Evolutionary conservation across 768 basidiomycete genomes (phyloP).

Genomic region (Boletus subparvulus): DNA sequence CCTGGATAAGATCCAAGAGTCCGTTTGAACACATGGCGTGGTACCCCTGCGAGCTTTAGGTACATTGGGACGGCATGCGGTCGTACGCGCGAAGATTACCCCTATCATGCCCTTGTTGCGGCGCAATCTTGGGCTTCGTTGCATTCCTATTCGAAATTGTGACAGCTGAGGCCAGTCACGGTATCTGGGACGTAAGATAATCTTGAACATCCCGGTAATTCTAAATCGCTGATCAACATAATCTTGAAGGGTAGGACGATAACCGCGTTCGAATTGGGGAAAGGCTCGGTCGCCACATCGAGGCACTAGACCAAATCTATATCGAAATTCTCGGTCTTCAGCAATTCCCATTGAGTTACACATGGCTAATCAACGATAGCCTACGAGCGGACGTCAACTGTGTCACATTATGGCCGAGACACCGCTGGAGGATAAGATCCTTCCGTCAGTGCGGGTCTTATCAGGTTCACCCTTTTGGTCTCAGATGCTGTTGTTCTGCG

Average conservation of each 20-base stretch:
- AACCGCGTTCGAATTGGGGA: neutral
- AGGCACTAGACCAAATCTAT: neutral
- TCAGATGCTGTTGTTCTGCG: neutral
- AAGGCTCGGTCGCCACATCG: neutral
- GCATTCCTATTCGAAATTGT: neutral
- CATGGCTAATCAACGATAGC: too few relatives aligned
- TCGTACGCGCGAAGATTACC: neutral
- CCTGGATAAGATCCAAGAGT: neutral
- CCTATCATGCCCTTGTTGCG: neutral
- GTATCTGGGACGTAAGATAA: neutral
- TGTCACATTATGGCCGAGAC: neutral
- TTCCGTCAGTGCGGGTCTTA: constrained; percentile 12
- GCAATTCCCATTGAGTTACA: neutral
- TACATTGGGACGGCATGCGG: neutral
- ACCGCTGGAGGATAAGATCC: constrained; percentile 14
- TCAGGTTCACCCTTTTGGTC: neutral
- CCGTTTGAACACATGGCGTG: neutral
- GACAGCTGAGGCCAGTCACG: neutral
- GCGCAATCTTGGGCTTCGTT: neutral
- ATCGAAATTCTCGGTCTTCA: neutral
- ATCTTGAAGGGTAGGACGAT: neutral
- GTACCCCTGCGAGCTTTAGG: neutral
- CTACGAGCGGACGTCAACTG: neutral
- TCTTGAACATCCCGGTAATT: neutral
- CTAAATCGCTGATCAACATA: neutral